Percentiles rank a stretch among this genome's conserved stretches.
Conservation (phyloP, 345 rosid genomes). For the Rhodamnia rubescens region DNA sequence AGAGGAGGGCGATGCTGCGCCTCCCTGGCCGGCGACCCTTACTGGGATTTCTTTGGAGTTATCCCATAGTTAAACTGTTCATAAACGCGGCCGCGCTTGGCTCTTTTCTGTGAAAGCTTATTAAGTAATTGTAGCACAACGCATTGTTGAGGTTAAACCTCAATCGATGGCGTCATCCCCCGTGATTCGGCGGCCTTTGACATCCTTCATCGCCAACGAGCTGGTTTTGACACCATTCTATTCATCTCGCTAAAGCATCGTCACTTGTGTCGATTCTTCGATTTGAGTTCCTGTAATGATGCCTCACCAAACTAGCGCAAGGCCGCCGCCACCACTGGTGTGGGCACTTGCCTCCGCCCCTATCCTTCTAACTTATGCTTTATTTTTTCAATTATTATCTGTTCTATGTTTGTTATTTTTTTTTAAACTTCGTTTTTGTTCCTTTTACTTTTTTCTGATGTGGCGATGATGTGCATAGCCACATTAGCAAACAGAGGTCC, state of each 20-base stretch:
- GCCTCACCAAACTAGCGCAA: too few relatives aligned
- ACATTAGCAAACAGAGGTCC: not conserved
- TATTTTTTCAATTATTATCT: not conserved
- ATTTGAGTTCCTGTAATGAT: not conserved
- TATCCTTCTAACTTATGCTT: not conserved
- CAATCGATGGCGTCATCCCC: not conserved
- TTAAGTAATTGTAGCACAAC: too few relatives aligned
- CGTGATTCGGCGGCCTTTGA: not conserved
- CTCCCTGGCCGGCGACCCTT: too few relatives aligned
- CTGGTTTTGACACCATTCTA: not conserved
- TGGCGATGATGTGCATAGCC: not conserved
- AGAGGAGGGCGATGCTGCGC: too few relatives aligned
- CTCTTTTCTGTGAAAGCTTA: too few relatives aligned
- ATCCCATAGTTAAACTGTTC: too few relatives aligned
- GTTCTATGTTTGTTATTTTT: too few relatives aligned
- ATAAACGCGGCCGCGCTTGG: too few relatives aligned
- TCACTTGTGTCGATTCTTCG: not conserved
- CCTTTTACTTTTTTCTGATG: not conserved
- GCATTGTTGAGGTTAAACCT: too few relatives aligned
- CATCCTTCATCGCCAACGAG: not conserved
- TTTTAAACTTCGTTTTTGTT: too few relatives aligned
- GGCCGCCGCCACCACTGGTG: too few relatives aligned
- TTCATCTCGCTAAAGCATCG: not conserved
- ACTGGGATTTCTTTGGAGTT: too few relatives aligned
- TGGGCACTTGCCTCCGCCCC: not conserved